Evolutionary conservation across 225 moss, liverwort and hornwort species (phyloP).

Genomic region (Takakia lepidozioides): DNA sequence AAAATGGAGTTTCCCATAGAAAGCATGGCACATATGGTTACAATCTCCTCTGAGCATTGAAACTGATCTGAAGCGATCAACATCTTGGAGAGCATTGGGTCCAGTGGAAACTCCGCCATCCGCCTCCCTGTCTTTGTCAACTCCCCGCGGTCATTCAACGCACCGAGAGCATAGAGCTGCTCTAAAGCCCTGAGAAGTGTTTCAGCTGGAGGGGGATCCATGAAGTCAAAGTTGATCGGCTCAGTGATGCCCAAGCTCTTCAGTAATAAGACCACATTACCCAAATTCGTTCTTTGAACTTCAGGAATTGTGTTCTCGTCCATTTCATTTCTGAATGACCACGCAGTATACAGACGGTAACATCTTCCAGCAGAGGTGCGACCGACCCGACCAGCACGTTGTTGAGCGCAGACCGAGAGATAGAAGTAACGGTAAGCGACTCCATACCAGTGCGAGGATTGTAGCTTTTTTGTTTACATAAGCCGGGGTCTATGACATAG

Average conservation of each 20-base stretch:
- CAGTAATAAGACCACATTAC: conserved; percentile 48
- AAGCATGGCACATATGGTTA: conserved; percentile 40
- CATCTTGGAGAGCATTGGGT: conserved; percentile 57
- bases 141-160: conserved; percentile 39
- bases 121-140: conserved; percentile 40
- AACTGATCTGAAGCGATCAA: conserved; percentile 45
- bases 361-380: too few species aligned
- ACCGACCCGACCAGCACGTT: conserved; percentile 46
- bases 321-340: too few species aligned
- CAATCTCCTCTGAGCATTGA: conserved; percentile 35
- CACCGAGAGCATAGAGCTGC: conserved; percentile 43
- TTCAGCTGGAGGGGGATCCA: too few species aligned
- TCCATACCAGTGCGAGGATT: conserved; percentile 47
- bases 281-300: conserved; percentile 44
- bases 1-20: conserved; percentile 47
- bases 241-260: conserved; percentile 47
- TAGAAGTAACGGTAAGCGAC: conserved; percentile 37
- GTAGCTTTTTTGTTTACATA: conserved; percentile 52
- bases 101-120: conserved; percentile 51
- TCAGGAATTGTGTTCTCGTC: too few species aligned
- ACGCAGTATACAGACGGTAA: too few species aligned
- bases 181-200: conserved; percentile 38
- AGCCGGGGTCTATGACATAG: conserved; percentile 51
- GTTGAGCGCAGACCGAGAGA: conserved; percentile 47
- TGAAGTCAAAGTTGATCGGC: conserved; percentile 46